Evolutionary conservation across 352 stramenopile species (phyloP).

Genomic region (Phytophthora podocarpi): DNA sequence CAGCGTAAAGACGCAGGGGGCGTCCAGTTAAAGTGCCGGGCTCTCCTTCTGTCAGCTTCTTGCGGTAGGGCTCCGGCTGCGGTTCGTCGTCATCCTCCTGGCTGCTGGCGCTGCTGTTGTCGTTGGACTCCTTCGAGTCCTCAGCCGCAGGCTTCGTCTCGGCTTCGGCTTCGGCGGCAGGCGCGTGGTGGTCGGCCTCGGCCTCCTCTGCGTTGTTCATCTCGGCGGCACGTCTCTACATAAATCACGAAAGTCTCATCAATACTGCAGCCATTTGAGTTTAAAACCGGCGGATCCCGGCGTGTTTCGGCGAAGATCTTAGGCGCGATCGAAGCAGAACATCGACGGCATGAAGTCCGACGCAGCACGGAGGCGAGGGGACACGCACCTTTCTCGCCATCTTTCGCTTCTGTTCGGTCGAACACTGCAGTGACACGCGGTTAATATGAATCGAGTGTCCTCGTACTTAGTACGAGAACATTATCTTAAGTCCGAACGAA

Average conservation of each 20-base stretch:
- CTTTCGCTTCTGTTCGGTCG: slow-evolving; percentile 8
- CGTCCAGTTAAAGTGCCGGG: slow-evolving; percentile 74
- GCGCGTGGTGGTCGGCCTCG: slow-evolving; percentile 28
- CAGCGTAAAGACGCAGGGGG: slow-evolving; percentile 84
- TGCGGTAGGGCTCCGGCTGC: slow-evolving; percentile 62
- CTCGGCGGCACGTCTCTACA: slow-evolving; percentile 42
- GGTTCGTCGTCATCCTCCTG: slow-evolving; percentile 28
- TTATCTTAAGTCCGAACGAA: background rate
- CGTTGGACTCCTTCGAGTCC: slow-evolving; percentile 21
- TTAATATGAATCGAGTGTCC: background rate
- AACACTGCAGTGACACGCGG: slow-evolving; percentile 32
- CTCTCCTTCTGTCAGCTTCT: slow-evolving; percentile 63
- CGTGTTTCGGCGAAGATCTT: background rate
- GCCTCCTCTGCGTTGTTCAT: slow-evolving; percentile 46
- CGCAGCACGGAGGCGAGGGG: background rate
- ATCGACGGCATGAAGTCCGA: background rate
- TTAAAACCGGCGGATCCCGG: background rate
- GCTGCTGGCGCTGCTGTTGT: slow-evolving; percentile 31
- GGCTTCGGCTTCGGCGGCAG: slow-evolving; percentile 23
- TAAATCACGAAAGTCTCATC: slow-evolving; percentile 13
- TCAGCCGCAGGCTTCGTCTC: slow-evolving; percentile 17
- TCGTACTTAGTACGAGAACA: background rate
- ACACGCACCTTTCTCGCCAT: slow-evolving; percentile 44
- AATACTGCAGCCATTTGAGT: slow-evolving; percentile 3
- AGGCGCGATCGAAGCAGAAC: background rate